Evolutionary conservation across 768 basidiomycete genomes (phyloP).

Genomic region (Pleurotus tuber-regium): DNA sequence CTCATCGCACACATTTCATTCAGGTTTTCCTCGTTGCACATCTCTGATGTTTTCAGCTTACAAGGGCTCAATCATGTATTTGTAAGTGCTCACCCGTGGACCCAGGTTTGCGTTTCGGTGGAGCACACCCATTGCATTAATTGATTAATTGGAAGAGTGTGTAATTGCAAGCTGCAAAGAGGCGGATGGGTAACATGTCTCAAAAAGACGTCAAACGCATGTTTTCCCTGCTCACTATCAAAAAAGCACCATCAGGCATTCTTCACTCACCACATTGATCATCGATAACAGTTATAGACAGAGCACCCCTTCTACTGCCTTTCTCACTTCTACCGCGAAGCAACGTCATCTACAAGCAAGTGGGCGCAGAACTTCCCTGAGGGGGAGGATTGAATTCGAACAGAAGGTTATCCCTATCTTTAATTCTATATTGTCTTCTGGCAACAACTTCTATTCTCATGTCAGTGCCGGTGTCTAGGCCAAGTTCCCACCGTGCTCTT

Average conservation of each 20-base stretch:
- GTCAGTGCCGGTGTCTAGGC: too few species aligned
- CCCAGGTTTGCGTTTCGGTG: too few species aligned
- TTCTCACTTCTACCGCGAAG: background rate
- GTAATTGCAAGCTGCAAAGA: too few species aligned
- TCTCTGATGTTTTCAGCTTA: background rate
- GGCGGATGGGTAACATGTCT: too few species aligned
- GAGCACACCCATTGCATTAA: background rate
- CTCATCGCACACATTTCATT: background rate
- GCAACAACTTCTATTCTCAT: conserved; percentile 1
- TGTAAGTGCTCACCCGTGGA: background rate
- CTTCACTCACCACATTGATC: background rate
- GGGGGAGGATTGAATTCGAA: too few species aligned
- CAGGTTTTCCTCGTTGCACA: background rate
- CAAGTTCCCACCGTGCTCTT: too few species aligned
- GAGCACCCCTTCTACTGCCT: background rate
- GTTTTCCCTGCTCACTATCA: too few species aligned
- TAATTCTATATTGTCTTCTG: background rate
- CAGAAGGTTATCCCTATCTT: background rate
- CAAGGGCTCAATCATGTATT: background rate
- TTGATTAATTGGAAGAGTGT: too few species aligned
- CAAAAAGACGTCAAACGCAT: too few species aligned
- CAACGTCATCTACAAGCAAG: background rate
- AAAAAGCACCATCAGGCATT: too few species aligned
- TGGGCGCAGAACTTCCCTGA: too few species aligned
- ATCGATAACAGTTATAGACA: conserved; percentile 6